Conservation (phyloP, 148 eudicot species). For the Chenopodium suecicum region DNA sequence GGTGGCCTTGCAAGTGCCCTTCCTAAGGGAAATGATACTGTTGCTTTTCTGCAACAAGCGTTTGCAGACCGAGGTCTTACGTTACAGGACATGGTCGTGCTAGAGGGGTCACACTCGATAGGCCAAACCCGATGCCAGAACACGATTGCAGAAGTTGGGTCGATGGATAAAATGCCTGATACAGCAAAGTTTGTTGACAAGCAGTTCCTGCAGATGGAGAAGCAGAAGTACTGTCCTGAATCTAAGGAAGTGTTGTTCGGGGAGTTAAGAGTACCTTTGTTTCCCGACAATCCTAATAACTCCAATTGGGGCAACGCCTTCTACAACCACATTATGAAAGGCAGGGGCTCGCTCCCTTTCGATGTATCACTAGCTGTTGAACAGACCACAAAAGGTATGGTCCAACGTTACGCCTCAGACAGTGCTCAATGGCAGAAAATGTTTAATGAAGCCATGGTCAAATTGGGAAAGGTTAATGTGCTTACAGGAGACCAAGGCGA, state of each 20-base stretch:
- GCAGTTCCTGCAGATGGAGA: background rate
- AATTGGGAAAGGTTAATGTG: conserved; percentile 24
- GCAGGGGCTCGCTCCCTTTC: conserved; percentile 2
- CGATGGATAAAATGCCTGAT: background rate
- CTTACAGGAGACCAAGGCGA: conserved; percentile 27
- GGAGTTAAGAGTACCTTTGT: conserved; percentile 6
- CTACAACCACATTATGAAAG: conserved; percentile 11
- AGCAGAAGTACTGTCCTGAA: background rate
- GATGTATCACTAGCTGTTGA: conserved; percentile 18
- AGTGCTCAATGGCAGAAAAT: conserved; percentile 9
- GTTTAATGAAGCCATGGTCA: conserved; percentile 26
- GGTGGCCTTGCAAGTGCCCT: conserved; percentile 15
- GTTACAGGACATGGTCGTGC: conserved; percentile 18
- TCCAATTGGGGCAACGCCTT: conserved; percentile 21
- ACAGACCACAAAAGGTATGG: background rate
- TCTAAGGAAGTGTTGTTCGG: background rate
- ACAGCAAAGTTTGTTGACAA: background rate
- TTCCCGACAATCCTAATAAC: background rate
- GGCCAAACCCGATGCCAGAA: conserved; percentile 16
- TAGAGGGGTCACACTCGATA: conserved; percentile 28
- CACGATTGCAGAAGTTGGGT: background rate
- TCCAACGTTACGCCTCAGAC: background rate
- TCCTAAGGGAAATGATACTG: conserved; percentile 9
- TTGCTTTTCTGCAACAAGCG: background rate
- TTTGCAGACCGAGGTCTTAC: conserved; percentile 15